A percentile compares a stretch with the other conserved stretches of the same genome.
phyloP scores from a whole-genome alignment of 139 green algal species.

The Chlamydomonas incerta region DNA sequence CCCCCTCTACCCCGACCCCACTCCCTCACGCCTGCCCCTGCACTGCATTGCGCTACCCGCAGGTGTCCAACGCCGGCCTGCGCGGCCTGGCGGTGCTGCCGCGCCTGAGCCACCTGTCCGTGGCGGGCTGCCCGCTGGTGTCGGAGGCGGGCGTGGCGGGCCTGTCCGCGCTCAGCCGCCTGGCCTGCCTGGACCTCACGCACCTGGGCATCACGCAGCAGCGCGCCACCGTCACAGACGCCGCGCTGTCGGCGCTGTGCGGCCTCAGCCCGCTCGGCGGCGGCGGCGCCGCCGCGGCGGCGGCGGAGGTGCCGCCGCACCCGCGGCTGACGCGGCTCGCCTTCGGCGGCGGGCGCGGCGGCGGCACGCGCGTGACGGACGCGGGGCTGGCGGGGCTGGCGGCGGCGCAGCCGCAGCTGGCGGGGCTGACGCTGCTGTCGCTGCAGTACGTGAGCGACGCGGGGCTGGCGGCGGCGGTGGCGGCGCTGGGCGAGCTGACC shows the following conservation, averaged over 20 bases:
- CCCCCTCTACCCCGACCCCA: too few relatives aligned
- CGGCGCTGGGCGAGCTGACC: conserved; percentile 39
- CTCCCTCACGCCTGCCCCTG: too few relatives aligned
- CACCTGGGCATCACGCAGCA: conserved; percentile 43
- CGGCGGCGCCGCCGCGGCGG: conserved; percentile 50
- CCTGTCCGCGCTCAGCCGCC: conserved; percentile 40
- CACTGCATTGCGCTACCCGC: not conserved
- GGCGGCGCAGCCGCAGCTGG: not conserved
- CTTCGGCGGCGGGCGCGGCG: conserved; percentile 45
- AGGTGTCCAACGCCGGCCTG: conserved; percentile 51
- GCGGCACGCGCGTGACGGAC: conserved; percentile 17
- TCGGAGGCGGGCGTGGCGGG: conserved; percentile 50
- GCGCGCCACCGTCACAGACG: conserved; percentile 55
- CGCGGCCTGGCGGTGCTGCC: conserved; percentile 38
- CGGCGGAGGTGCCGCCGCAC: conserved; percentile 36
- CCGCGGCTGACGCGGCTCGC: conserved; percentile 55
- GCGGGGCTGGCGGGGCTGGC: not conserved
- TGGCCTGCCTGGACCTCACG: conserved; percentile 45
- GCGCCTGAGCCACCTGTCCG: conserved; percentile 55
- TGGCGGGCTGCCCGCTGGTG: conserved; percentile 68
- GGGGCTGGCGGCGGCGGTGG: conserved; percentile 16
- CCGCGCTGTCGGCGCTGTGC: conserved; percentile 37
- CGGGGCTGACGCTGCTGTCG: not conserved
- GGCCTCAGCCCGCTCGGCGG: conserved; percentile 22
- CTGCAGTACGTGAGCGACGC: conserved; percentile 32